These are phyloP conservation scores for Neospora caninum DNA, from an alignment of 169 alveolate species.

Conservation along the genomic window DNA sequence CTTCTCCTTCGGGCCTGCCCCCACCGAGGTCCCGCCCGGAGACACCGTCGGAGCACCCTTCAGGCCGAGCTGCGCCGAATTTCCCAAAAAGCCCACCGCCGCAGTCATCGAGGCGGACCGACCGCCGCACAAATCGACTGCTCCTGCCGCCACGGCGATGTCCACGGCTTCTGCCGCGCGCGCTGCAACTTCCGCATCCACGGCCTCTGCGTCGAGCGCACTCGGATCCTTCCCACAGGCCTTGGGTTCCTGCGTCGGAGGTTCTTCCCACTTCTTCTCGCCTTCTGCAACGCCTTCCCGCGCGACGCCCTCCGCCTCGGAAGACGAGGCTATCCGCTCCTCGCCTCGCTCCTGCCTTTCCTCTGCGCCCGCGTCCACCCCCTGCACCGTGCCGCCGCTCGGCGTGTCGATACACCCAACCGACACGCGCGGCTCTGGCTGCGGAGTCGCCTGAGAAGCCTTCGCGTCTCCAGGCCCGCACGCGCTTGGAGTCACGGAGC, in stretches of 20 bases:
- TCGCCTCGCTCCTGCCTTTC: neutral
- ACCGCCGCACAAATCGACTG: slow-evolving; percentile 11
- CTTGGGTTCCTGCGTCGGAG: neutral
- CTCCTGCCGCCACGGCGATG: slow-evolving; percentile 30
- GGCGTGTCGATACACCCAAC: no score
- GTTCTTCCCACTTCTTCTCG: neutral
- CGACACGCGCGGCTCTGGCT: no score
- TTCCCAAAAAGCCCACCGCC: neutral
- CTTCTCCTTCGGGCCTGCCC: neutral
- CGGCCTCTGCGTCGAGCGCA: neutral
- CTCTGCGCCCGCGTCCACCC: neutral
- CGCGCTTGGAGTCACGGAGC: no score
- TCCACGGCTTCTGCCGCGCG: slow-evolving; percentile 31
- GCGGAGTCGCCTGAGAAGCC: no score
- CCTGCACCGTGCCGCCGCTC: neutral
- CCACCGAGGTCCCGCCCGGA: neutral
- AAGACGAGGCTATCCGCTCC: neutral
- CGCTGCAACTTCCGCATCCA: slow-evolving; percentile 31
- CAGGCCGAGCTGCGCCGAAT: neutral
- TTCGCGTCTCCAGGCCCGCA: no score
- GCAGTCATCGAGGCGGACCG: neutral
- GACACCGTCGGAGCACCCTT: neutral
- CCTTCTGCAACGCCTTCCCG: neutral
- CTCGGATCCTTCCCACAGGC: neutral
- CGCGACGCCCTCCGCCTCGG: neutral